Base-by-base conservation (phyloP, 1,284 basidiomycete genomes). In the Athelia sp. region DNA sequence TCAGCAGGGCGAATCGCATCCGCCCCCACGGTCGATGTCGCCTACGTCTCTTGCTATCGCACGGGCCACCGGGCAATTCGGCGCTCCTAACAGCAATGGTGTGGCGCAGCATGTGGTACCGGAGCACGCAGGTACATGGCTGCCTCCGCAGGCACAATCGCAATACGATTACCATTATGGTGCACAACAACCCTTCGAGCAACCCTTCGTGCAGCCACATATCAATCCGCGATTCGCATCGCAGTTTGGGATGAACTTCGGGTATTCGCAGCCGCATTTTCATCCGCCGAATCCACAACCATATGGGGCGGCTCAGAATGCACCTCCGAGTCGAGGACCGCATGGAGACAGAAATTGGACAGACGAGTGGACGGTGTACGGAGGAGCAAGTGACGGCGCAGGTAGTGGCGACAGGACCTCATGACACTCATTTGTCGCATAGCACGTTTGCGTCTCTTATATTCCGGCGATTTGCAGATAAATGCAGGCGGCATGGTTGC, bases 181-280 rank as follows among this genome's bases (percentile, higher is more conserved):
- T 24, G 22, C 8, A n/a, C 9, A 54, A 14, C 55, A 63, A 51
- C 49, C 55, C 34, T 67, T 70, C 45, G 66, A 70, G 45, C 68
- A 72, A 47, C 62, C 67, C 19, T 77, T 74, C 43, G 72, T 89
- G 17, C 87, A 88, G 56, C 87, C 88, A n/a, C 87, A 90, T 60
- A 87, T 89, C 55, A 89, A 90, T 62, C 88, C 88, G 13, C 75
- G 81, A 13, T 90, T 90, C 46, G 76, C 77, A 22, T 75, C 76
- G 43, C 64, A 67, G 29, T 79, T 84, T 56, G 81, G 77, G 21
- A 62, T 80, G 47, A 69, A 72, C 52, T 52, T 68, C 58, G 43
- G 52, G 56, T 43, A 18, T 56, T 15, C 45, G 46, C 44, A 42
- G 26, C 44, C 47, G n/a, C 51, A 46, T 18, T 47, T 9, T 14